Percentiles rank a stretch among this genome's conserved stretches.
These are phyloP conservation scores for Phytophthora syringae DNA, from an alignment of 352 stramenopile species.

Conservation along the genomic window DNA sequence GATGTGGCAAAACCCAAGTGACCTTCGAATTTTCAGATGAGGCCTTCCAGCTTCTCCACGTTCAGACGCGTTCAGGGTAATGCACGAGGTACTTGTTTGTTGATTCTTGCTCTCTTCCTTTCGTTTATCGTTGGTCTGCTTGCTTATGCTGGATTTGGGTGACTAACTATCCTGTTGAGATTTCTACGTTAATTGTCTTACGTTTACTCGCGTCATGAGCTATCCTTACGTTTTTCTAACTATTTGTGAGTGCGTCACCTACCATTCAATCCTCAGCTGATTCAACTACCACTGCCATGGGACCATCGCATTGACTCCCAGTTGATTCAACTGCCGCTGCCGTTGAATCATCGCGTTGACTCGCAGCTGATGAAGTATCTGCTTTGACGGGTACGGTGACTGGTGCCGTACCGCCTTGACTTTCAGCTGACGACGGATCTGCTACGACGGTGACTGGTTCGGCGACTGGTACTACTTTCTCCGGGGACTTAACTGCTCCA, in stretches of 20 bases:
- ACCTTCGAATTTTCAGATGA: slow-evolving; percentile 42
- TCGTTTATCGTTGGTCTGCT: slow-evolving; percentile 1
- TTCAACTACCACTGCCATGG: not conserved
- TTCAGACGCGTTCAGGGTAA: slow-evolving; percentile 23
- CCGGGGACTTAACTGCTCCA: slow-evolving; percentile 5
- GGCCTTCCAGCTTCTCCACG: slow-evolving; percentile 44
- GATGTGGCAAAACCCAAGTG: slow-evolving; percentile 19
- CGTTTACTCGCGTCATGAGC: slow-evolving; percentile 17
- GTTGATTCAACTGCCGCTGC: too few relatives aligned
- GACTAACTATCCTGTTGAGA: slow-evolving; percentile 30
- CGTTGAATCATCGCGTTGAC: not conserved
- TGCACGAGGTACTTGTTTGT: not conserved
- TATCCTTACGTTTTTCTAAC: slow-evolving; percentile 27
- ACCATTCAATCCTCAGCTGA: slow-evolving; percentile 3
- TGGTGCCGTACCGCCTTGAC: slow-evolving; percentile 6
- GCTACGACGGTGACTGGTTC: slow-evolving; percentile 5
- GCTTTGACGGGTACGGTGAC: not conserved
- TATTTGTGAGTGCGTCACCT: slow-evolving; percentile 16
- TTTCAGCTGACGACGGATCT: slow-evolving; percentile 14
- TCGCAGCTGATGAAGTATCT: slow-evolving; percentile 14
- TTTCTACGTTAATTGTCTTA: slow-evolving; percentile 38
- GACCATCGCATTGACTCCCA: too few relatives aligned
- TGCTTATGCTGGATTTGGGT: slow-evolving; percentile 21
- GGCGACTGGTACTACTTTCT: slow-evolving; percentile 10
- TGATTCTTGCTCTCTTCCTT: slow-evolving; percentile 9